Conservation (phyloP, 2,329 filamentous ascomycete species). For the Trichophyton schoenleinii region DNA sequence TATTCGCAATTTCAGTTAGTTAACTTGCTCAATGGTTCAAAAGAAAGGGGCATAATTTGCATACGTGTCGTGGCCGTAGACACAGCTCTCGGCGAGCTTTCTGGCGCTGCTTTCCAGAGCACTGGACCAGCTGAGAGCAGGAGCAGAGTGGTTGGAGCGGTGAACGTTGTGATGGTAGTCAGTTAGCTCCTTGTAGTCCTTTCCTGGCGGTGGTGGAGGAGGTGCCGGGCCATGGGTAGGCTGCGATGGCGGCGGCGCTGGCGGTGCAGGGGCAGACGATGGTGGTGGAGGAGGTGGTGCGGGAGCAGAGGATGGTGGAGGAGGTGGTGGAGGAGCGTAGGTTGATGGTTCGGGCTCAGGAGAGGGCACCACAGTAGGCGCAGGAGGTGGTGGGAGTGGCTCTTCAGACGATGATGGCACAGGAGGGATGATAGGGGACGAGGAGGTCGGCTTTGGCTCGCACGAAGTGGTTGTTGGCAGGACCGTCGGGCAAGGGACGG, state of each 20-base stretch:
- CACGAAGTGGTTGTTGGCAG: neutral
- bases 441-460: slow-evolving; percentile 8
- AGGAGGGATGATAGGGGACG: slow-evolving; percentile 2
- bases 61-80: slow-evolving; percentile 66
- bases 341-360: neutral
- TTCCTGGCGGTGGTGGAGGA: slow-evolving; percentile 10
- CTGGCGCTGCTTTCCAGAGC: slow-evolving; percentile 51
- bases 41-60: slow-evolving; percentile 21
- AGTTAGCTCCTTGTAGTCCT: slow-evolving; percentile 22
- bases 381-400: neutral
- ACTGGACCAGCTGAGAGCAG: slow-evolving; percentile 47
- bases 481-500: slow-evolving; percentile 10
- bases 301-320: slow-evolving; percentile 7
- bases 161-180: slow-evolving; percentile 70
- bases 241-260: too few relatives aligned
- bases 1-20: neutral
- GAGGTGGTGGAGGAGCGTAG: slow-evolving; percentile 15
- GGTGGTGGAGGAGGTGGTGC: neutral
- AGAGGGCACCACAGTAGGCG: neutral
- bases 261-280: too few relatives aligned
- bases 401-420: neutral
- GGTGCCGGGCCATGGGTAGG: too few relatives aligned
- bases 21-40: neutral
- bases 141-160: slow-evolving; percentile 66
- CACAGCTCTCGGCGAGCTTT: slow-evolving; percentile 52